These are phyloP conservation scores for Oxyria digyna DNA, from an alignment of 148 eudicot species.

Conservation along the genomic window DNA sequence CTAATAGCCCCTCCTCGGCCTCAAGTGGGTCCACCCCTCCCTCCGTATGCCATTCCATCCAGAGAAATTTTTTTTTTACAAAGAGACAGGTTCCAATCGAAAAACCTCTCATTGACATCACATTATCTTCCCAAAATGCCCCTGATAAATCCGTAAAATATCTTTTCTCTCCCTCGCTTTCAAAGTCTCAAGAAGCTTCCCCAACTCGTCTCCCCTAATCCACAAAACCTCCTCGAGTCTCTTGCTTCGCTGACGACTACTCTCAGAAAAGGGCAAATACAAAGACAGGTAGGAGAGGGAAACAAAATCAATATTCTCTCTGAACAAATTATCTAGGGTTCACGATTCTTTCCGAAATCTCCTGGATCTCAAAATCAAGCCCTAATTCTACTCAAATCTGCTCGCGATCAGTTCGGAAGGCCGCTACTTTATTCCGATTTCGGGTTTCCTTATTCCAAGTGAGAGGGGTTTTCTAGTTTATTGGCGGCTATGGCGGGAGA, in stretches of 20 bases:
- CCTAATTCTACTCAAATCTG: constrained; percentile 1
- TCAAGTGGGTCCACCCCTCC: no score
- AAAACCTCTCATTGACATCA: neutral
- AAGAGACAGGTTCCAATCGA: no score
- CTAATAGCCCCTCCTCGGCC: no score
- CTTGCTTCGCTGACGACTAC: constrained; percentile 4
- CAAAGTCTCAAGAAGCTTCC: constrained; percentile 6
- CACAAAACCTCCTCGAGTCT: constrained; percentile 8
- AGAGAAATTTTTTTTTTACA: no score
- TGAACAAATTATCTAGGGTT: constrained; percentile 5
- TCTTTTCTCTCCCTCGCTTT: neutral
- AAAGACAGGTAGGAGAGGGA: neutral
- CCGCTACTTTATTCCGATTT: neutral
- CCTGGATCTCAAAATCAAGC: constrained; percentile 5
- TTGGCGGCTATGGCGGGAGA: constrained; percentile 15
- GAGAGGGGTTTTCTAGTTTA: neutral
- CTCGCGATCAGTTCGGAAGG: neutral
- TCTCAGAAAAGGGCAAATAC: neutral
- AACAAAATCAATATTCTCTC: neutral
- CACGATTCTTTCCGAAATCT: neutral
- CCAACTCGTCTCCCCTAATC: constrained; percentile 1
- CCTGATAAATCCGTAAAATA: neutral
- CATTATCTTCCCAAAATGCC: neutral
- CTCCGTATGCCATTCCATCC: no score
- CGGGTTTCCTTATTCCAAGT: neutral